Base-by-base conservation (phyloP, 805 yeast genomes). In the Pichia nanzhaoensis region DNA sequence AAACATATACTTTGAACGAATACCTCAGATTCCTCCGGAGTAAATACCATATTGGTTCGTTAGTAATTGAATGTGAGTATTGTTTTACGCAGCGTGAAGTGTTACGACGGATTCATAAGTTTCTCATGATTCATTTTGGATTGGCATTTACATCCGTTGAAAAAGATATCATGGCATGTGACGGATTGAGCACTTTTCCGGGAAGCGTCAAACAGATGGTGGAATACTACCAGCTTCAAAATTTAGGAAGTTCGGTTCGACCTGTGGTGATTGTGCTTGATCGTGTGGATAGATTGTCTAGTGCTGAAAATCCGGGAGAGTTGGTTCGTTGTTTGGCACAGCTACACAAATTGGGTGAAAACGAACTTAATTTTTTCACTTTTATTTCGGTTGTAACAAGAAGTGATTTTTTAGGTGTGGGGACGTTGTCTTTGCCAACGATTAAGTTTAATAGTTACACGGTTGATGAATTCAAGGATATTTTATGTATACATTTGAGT, bases 181-280 rank as follows among this genome's bases (percentile, higher is more conserved):
- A 73, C 42, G 66, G 61, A 16, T 58, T 74, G 38, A 54, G 68
- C 20, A 64, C 61, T 27, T 73, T 75, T 46, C 55, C 68, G 6
- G 64, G 63, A 40, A 62, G 69, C 14, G 48, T 75, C 39, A 73
- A 70, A 51, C 70, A 59, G 47, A 61, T 73, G 10, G 40, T 46
- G 36, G 33, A 45, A 28, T 36, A 41, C 16, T 18, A 18, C 14
- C 36, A 45, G 14, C 28, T 30, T 32, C 30, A 22, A 3, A 12
- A 31, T 20, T 8, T 9, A 24, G 30, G 28, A 13, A 39, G 13
- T 9, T 17, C 14, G 14, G 17, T 14, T 4, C 60, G 59, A 9
- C 73, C 66, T 3, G 70, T 73, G 37, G 66, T 75, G 8, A 54
- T 76, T 36, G 72, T 76, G 1, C 57, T 76, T 12, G 80, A 76